Evolutionary conservation across 768 basidiomycete genomes (phyloP).

Genomic region (Harrya chromipes): DNA sequence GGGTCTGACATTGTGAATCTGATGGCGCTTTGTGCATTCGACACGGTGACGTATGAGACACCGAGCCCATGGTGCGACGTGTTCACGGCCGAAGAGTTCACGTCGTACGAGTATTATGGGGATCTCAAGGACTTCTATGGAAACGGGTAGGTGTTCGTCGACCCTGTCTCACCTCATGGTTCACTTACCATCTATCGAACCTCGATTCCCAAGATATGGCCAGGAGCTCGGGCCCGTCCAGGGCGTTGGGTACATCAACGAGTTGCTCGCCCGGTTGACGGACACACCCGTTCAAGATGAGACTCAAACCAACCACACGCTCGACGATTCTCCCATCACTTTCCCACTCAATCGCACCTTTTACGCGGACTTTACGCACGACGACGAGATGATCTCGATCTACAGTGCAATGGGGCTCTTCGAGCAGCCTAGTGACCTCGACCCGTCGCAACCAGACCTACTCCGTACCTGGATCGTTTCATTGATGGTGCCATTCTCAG

Average conservation of each 20-base stretch:
- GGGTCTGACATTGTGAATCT: conserved; percentile 52
- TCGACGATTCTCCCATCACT: conserved; percentile 57
- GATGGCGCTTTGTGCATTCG: conserved; percentile 74
- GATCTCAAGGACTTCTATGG: conserved; percentile 77
- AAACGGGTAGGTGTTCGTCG: conserved; percentile 48
- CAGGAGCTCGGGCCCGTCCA: conserved; percentile 65
- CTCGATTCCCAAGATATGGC: conserved; percentile 50
- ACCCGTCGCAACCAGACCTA: conserved; percentile 9
- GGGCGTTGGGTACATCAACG: conserved; percentile 84
- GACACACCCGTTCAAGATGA: conserved; percentile 56
- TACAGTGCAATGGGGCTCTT: conserved; percentile 54
- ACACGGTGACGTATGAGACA: conserved; percentile 49
- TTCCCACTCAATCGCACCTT: conserved; percentile 68
- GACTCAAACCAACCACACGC: conserved; percentile 75
- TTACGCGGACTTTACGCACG: conserved; percentile 83
- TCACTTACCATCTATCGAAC: neutral
- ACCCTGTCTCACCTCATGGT: too few relatives aligned
- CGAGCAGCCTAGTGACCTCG: conserved; percentile 35
- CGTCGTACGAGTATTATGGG: conserved; percentile 57
- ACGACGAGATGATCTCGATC: conserved; percentile 78
- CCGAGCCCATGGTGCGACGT: conserved; percentile 65
- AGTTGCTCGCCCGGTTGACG: conserved; percentile 76
- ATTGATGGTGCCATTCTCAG: conserved; percentile 68
- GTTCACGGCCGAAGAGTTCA: conserved; percentile 58
- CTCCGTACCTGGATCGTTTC: conserved; percentile 51